These are phyloP conservation scores for Xylaria sp. DNA, from an alignment of 2,329 filamentous ascomycete species.

Conservation along the genomic window DNA sequence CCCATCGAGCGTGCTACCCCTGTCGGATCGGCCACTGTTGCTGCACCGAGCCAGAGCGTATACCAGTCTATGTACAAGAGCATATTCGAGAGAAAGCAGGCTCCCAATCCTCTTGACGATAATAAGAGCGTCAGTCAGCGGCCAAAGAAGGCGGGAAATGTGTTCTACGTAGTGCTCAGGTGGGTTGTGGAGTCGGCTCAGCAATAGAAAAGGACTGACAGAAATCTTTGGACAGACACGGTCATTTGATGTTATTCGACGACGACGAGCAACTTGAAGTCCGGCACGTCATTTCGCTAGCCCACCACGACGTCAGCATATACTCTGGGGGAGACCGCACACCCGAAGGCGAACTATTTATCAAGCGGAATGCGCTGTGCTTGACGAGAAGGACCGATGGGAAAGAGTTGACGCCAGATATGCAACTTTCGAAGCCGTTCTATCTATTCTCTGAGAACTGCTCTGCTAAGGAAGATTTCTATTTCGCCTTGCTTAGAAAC, in stretches of 20 bases:
- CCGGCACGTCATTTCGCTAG: constrained; percentile 90
- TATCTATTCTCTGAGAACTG: constrained; percentile 94
- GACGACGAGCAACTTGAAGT: constrained; percentile 95
- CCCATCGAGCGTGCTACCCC: constrained; percentile 85
- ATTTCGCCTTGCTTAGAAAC: constrained; percentile 86
- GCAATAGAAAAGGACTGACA: constrained; percentile 1
- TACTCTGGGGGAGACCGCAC: constrained; percentile 78
- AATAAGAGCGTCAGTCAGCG: constrained; percentile 53
- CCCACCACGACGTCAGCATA: constrained; percentile 82
- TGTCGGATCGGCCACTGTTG: constrained; percentile 72
- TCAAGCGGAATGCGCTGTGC: constrained; percentile 89
- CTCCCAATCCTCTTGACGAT: constrained; percentile 50
- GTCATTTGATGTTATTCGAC: constrained; percentile 96
- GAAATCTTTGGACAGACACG: constrained; percentile 62
- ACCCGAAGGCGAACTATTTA: constrained; percentile 90
- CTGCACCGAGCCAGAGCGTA: constrained; percentile 84
- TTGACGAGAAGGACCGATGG: constrained; percentile 67
- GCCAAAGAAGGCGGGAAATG: constrained; percentile 73
- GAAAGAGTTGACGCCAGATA: constrained; percentile 58
- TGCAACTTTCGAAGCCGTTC: constrained; percentile 74
- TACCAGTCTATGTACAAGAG: constrained; percentile 98
- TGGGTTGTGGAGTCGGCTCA: constrained; percentile 44
- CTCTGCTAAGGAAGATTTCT: constrained; percentile 98
- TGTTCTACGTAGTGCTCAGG: constrained; percentile 91
- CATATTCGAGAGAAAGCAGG: constrained; percentile 81